These are phyloP conservation scores for Hypoxylon lienhwacheense DNA, from an alignment of 495 filamentous ascomycete species.

Conservation along the genomic window DNA sequence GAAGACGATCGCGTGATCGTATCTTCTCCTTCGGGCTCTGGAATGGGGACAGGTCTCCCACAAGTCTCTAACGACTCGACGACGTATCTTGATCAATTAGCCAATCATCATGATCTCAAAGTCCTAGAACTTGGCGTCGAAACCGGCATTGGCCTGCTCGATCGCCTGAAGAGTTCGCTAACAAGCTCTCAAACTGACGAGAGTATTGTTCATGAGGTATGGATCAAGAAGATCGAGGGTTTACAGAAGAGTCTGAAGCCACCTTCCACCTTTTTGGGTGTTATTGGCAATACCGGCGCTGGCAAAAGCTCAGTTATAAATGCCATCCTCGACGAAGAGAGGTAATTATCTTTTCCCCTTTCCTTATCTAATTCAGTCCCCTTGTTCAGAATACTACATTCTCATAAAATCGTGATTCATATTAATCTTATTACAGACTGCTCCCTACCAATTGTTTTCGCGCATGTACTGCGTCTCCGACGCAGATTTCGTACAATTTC, in stretches of 20 bases:
- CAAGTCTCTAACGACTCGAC: not conserved
- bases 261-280: conserved; percentile 54
- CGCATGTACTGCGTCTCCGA: conserved; percentile 68
- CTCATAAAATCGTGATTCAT: not conserved
- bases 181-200: conserved; percentile 3
- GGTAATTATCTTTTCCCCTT: conserved; percentile 23
- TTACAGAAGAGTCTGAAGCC: conserved; percentile 32
- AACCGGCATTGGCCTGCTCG: conserved; percentile 32
- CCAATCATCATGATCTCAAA: conserved; percentile 9
- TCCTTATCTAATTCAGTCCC: not conserved
- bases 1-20: not conserved
- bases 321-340: conserved; percentile 58
- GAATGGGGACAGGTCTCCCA: not conserved
- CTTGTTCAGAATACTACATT: not conserved
- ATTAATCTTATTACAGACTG: conserved; percentile 28
- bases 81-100: conserved; percentile 9
- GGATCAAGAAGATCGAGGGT: conserved; percentile 48
- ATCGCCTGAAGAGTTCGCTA: conserved; percentile 22
- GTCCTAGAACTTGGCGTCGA: conserved; percentile 39
- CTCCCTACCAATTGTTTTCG: conserved; percentile 47
- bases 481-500: conserved; percentile 64
- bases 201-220: conserved; percentile 40
- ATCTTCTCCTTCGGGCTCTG: not conserved
- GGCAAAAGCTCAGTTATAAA: conserved; percentile 66
- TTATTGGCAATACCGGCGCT: conserved; percentile 61